Conservation (phyloP, 2,329 filamentous ascomycete genomes). For the Fusarium buxicola region DNA sequence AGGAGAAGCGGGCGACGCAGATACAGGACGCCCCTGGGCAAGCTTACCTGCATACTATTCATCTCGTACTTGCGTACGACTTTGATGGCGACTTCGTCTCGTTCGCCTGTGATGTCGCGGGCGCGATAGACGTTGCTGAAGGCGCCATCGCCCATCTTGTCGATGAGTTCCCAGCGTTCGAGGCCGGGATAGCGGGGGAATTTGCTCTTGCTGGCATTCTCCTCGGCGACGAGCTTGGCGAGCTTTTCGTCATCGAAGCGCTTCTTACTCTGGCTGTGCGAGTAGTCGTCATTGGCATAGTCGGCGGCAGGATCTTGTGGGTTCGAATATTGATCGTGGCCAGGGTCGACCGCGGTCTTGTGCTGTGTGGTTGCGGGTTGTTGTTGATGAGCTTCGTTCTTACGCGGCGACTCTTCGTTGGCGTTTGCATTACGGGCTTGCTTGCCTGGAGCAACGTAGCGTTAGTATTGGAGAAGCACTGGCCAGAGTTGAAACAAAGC, state of each 20-base stretch:
- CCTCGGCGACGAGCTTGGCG: slow-evolving; percentile 89
- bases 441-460: slow-evolving; percentile 69
- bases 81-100: slow-evolving; percentile 93
- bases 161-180: slow-evolving; percentile 80
- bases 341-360: slow-evolving; percentile 63
- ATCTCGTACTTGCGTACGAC: slow-evolving; percentile 99
- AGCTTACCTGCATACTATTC: slow-evolving; percentile 97
- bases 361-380: slow-evolving; percentile 63
- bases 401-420: slow-evolving; percentile 62
- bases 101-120: slow-evolving; percentile 76
- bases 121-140: slow-evolving; percentile 99
- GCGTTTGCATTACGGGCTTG: slow-evolving; percentile 78
- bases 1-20: slow-evolving; percentile 40
- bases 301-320: slow-evolving; percentile 65
- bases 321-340: slow-evolving; percentile 49
- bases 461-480: slow-evolving; percentile 23
- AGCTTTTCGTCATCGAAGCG: slow-evolving; percentile 74
- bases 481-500: background rate
- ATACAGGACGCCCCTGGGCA: slow-evolving; percentile 38
- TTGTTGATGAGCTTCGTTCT: slow-evolving; percentile 62
- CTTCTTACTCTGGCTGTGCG: slow-evolving; percentile 48
- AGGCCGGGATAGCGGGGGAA: slow-evolving; percentile 72
- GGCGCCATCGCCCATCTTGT: slow-evolving; percentile 99
- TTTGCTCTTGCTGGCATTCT: slow-evolving; percentile 86
- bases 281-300: slow-evolving; percentile 73